Evolutionary conservation across 371 early-diverging fungal species (phyloP), one percentile per base, ranked within the genome.

Genomic region (Mortierella polycephala): DNA sequence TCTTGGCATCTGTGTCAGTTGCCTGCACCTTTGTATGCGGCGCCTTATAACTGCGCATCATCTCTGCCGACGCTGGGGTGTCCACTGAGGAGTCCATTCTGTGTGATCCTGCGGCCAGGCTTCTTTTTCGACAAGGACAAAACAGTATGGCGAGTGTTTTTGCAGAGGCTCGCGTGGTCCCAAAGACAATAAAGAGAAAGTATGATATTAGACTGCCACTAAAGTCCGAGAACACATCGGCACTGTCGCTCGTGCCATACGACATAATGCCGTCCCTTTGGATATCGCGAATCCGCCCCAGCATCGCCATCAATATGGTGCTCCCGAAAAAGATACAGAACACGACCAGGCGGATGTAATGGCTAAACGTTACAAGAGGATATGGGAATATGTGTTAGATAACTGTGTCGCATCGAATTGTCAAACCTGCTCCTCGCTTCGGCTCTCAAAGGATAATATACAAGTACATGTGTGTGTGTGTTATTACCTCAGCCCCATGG

Each of bases 191-290:
- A 52, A 76, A 76, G 10, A 67, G 21, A 12, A 52, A 46, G 41
- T 54, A 63, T 0, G 56, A 71, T 9, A 69, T 20, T 16, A 75
- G 45, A 18, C 64, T 62, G n/a, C 76, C 76, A 23, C 76, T 75
- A 18, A 67, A 70, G 39, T 71, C 71, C n/a, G 76, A 70, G 18
- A 23, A 49, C 14, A 60, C 47, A 7, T 40, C 50, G 3, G 64
- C 37, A 0, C 68, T 23, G 14, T 40, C 42, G 14, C 13, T 8
- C n/a, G 4, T 42, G 53, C 60, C 30, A n/a, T 56, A 49, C 16
- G 37, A 13, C 2, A 45, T 12, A 6, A 37, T n/a, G n/a, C 37
- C 23, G 21, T 23, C 47, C 4, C 37, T 45, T 8, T 30, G 30
- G 4, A 13, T 12, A 1, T 53, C 40, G 23, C 57, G 47, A 10